These are phyloP conservation scores for Harringtonia lauricola DNA, from an alignment of 2,329 filamentous ascomycete genomes.

Conservation along the genomic window DNA sequence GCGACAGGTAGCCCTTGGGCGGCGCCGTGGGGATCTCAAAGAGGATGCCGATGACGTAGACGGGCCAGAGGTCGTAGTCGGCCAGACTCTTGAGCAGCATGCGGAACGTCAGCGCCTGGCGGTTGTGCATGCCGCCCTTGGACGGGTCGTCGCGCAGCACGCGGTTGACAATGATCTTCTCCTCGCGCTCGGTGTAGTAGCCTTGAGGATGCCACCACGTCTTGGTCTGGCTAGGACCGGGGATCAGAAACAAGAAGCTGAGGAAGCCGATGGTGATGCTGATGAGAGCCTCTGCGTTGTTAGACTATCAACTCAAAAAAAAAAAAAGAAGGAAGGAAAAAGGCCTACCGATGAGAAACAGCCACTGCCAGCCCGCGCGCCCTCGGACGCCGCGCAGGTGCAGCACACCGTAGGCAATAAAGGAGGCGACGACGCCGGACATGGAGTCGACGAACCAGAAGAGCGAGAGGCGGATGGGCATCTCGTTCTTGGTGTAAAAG, in stretches of 20 bases:
- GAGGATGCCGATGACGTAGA: slow-evolving; percentile 41
- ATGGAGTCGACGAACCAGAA: slow-evolving; percentile 26
- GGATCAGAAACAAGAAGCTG: slow-evolving; percentile 43
- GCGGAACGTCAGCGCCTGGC: slow-evolving; percentile 37
- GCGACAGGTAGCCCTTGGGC: slow-evolving; percentile 43
- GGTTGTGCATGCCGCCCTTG: slow-evolving; percentile 50
- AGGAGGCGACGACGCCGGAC: slow-evolving; percentile 21
- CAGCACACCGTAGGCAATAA: slow-evolving; percentile 25
- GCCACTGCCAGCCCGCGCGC: slow-evolving; percentile 31
- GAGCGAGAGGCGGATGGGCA: slow-evolving; percentile 24
- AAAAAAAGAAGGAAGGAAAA: no score
- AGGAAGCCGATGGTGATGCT: slow-evolving; percentile 36
- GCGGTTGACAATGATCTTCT: slow-evolving; percentile 49
- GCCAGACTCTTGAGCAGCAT: slow-evolving; percentile 38
- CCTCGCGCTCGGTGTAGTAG: slow-evolving; percentile 47
- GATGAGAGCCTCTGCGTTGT: slow-evolving; percentile 42
- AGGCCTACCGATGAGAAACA: slow-evolving; percentile 47
- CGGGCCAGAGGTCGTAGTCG: slow-evolving; percentile 23
- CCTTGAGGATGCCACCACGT: slow-evolving; percentile 40
- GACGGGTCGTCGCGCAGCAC: slow-evolving; percentile 46
- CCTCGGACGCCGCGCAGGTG: slow-evolving; percentile 25
- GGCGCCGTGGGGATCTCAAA: slow-evolving; percentile 39
- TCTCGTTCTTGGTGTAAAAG: slow-evolving; percentile 20
- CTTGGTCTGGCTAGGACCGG: slow-evolving; percentile 38
- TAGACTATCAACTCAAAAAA: no score